Evolutionary conservation across 495 filamentous ascomycete genomes (phyloP).

Genomic region (Oidiodendron maius): DNA sequence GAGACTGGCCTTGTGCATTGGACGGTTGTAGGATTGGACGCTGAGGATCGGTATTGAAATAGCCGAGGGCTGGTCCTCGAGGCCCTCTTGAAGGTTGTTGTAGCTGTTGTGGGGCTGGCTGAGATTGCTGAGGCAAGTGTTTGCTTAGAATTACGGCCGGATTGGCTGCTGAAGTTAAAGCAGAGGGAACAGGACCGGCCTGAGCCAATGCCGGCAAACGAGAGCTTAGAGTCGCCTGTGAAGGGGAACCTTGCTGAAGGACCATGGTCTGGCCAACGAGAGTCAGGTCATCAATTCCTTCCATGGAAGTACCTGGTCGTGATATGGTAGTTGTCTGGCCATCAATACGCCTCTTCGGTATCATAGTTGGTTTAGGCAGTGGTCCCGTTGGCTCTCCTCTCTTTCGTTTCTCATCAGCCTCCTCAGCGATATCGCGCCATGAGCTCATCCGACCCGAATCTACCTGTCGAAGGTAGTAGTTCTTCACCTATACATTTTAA

Average conservation of each 20-base stretch:
- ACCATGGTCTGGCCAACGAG: constrained; percentile 11
- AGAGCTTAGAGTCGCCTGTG: constrained; percentile 22
- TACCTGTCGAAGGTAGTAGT: constrained; percentile 76
- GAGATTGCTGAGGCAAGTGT: constrained; percentile 15
- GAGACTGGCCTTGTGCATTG: constrained; percentile 1
- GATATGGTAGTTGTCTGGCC: constrained; percentile 16
- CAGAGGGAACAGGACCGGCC: constrained; percentile 20
- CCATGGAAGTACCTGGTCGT: constrained; percentile 15
- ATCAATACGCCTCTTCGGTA: constrained; percentile 32
- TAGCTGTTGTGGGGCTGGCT: constrained; percentile 6
- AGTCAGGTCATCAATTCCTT: constrained; percentile 15
- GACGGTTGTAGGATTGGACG: constrained; percentile 23
- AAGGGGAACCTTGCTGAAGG: constrained; percentile 22
- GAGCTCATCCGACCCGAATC: constrained; percentile 50
- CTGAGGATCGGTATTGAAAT: constrained; percentile 15
- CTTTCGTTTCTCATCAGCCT: constrained; percentile 62
- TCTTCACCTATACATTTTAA: constrained; percentile 67
- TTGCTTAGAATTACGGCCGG: constrained; percentile 10
- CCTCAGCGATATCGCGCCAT: constrained; percentile 56
- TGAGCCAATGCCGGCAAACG: constrained; percentile 22
- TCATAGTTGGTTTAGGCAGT: constrained; percentile 44
- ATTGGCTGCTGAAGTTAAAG: constrained; percentile 13
- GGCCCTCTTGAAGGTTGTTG: constrained; percentile 11
- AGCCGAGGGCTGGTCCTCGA: constrained; percentile 19
- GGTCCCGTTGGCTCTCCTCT: constrained; percentile 71